Base-by-base conservation (phyloP, 75 land plant genomes). In the Chamaecyparis obtusa region DNA sequence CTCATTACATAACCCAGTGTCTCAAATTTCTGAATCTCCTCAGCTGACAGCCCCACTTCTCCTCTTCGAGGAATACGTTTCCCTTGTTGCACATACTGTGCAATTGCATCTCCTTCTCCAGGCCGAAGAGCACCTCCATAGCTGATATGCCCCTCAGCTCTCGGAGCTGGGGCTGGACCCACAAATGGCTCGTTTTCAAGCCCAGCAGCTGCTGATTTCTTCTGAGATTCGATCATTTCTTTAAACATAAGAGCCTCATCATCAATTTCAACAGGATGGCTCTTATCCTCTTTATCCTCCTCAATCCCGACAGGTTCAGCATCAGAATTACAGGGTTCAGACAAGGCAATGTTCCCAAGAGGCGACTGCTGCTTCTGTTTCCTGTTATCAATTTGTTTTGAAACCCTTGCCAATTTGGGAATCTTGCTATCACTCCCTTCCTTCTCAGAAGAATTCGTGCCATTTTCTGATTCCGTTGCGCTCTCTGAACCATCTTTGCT, bases 51-150 rank as follows among this genome's bases (percentile, higher is more conserved):
- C 72, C 99, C 99, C 74, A 98, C 99, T 86, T 98, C 99, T 94
- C 99, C 99, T 93, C 99, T 93, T 54, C 99, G 92, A 16, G 99
- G 99, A 77, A 98, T 98, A 93, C 99, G 99, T 89, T 98, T 98
- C 33, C 99, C 99, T 89, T 98, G 99, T 90, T 96, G 99, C 27
- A 98, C 99, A 88, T 95, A 98, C 95, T 98, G 99, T 7, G 99
- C 99, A 89, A 98, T 98, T 37, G 99, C 99, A 87, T 98, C 99
- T 87, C 99, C 99, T 88, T 98, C 99, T 86, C 99, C 99, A 16
- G 99, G 99, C 90, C 99, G 88, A 84, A 98, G 91, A 0, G 99
- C 99, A 80, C 99, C 99, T 89, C 99, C 99, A 91, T 98, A 98
- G 89, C 99, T 98, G 33, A 98, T 98, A 88, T 98, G 99, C 17